These are phyloP conservation scores for Lactuca sativa DNA, from an alignment of 129 eudicot genomes.

Conservation along the genomic window DNA sequence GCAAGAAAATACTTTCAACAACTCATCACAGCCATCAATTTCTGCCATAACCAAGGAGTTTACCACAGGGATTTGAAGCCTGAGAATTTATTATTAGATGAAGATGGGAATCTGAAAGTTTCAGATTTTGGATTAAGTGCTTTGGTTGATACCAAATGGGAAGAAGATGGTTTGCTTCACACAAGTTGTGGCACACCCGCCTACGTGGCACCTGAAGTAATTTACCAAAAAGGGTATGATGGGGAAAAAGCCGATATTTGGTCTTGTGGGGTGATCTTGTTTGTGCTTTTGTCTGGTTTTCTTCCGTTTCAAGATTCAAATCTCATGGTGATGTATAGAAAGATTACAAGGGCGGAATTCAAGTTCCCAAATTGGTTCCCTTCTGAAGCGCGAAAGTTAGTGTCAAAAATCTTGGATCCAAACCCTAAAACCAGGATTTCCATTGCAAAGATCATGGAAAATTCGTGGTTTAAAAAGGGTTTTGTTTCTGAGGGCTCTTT, in stretches of 20 bases:
- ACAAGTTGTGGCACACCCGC: constrained; percentile 85
- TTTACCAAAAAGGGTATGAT: constrained; percentile 55
- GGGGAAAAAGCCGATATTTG: constrained; percentile 48
- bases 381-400: constrained; percentile 42
- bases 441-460: constrained; percentile 49
- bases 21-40: constrained; percentile 61
- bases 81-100: constrained; percentile 69
- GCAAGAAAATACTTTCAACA: constrained; percentile 67
- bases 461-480: constrained; percentile 61
- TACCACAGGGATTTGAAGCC: constrained; percentile 74
- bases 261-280: constrained; percentile 47
- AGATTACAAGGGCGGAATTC: constrained; percentile 61
- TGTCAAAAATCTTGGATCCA: constrained; percentile 64
- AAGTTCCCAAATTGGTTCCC: constrained; percentile 62
- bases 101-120: constrained; percentile 61
- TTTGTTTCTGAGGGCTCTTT: constrained; percentile 9
- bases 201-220: constrained; percentile 71
- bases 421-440: constrained; percentile 56
- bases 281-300: constrained; percentile 51
- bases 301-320: constrained; percentile 69
- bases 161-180: constrained; percentile 74
- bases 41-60: constrained; percentile 71
- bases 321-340: constrained; percentile 68
- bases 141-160: constrained; percentile 49
- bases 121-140: constrained; percentile 78